A percentile compares a stretch with the other conserved stretches of the same genome.
Conservation (phyloP, 495 filamentous ascomycete species). For the Penicillium atrosanguineum region DNA sequence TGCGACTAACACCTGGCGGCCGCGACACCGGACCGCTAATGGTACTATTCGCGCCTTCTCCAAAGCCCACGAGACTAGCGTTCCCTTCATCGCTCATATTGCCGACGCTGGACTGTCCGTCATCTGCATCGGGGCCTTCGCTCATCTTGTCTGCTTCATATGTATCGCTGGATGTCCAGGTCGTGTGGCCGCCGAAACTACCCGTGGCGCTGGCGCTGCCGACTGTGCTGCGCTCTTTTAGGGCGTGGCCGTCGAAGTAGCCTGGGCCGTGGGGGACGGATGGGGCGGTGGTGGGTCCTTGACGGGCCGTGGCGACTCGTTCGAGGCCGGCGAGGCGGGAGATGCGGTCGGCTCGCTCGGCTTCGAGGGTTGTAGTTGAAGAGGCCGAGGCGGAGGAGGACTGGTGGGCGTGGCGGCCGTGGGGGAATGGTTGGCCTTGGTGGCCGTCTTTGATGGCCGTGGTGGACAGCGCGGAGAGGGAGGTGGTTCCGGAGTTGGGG, state of each 20-base stretch:
- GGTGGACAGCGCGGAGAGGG: constrained; percentile 81
- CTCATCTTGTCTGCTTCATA: constrained; percentile 69
- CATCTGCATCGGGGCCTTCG: constrained; percentile 56
- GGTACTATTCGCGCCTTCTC: constrained; percentile 81
- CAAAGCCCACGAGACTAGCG: constrained; percentile 78
- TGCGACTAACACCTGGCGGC: constrained; percentile 26
- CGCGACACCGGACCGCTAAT: constrained; percentile 68
- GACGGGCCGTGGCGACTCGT: constrained; percentile 67
- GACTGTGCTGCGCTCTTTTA: constrained; percentile 78
- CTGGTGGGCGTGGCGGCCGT: constrained; percentile 55
- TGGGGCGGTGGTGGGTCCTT: constrained; percentile 30
- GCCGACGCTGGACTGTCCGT: constrained; percentile 60
- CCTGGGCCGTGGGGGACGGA: constrained; percentile 35
- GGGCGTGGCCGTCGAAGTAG: constrained; percentile 68
- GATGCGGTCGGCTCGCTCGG: constrained; percentile 90
- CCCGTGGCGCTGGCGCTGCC: constrained; percentile 79
- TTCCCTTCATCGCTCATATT: constrained; percentile 77
- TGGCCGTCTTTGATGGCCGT: constrained; percentile 94
- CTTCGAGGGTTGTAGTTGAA: constrained; percentile 71
- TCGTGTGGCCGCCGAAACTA: constrained; percentile 68
- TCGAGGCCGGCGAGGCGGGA: constrained; percentile 85
- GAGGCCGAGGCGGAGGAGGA: constrained; percentile 49
- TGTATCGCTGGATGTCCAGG: constrained; percentile 65
- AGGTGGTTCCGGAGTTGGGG: constrained; percentile 84
- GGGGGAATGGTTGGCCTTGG: constrained; percentile 62